These are phyloP conservation scores for Spathaspora sp. DNA, from an alignment of 1,139 yeast species.

Conservation along the genomic window DNA sequence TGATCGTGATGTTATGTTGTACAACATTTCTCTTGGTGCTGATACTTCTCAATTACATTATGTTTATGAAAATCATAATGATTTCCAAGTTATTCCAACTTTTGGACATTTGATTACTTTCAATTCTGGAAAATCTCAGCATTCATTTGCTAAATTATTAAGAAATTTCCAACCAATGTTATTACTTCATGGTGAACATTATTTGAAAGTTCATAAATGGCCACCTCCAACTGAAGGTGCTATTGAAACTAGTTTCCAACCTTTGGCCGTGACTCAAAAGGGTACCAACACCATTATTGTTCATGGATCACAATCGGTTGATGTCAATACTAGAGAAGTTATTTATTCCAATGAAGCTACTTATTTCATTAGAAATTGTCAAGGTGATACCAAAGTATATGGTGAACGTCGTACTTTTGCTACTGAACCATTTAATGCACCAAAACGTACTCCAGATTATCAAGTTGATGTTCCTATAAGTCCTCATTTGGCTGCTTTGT, in stretches of 20 bases:
- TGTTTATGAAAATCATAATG: conserved; percentile 71
- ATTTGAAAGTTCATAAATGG: conserved; percentile 72
- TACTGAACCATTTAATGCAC: conserved; percentile 63
- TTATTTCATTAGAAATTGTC: conserved; percentile 81
- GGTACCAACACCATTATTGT: conserved; percentile 85
- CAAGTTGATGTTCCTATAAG: conserved; percentile 59
- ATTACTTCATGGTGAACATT: conserved; percentile 94
- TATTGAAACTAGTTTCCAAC: conserved; percentile 59
- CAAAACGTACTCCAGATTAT: conserved; percentile 68
- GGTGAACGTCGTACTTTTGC: conserved; percentile 58
- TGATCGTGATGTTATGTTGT: conserved; percentile 74
- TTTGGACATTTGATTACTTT: conserved; percentile 83
- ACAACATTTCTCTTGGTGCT: conserved; percentile 91
- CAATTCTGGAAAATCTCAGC: conserved; percentile 50
- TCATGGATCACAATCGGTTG: conserved; percentile 71
- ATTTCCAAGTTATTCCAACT: conserved; percentile 89
- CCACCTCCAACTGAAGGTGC: conserved; percentile 77
- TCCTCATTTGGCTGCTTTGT: conserved; percentile 81
- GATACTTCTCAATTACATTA: conserved; percentile 73
- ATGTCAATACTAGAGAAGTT: conserved; percentile 65
- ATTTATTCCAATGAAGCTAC: conserved; percentile 84
- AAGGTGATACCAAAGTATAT: conserved; percentile 57
- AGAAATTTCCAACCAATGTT: conserved; percentile 87
- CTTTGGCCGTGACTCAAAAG: conserved; percentile 80
- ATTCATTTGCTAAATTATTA: conserved; percentile 57